phyloP scores from a whole-genome alignment of 1,139 yeast species.

The Yamadazyma conglobata region DNA sequence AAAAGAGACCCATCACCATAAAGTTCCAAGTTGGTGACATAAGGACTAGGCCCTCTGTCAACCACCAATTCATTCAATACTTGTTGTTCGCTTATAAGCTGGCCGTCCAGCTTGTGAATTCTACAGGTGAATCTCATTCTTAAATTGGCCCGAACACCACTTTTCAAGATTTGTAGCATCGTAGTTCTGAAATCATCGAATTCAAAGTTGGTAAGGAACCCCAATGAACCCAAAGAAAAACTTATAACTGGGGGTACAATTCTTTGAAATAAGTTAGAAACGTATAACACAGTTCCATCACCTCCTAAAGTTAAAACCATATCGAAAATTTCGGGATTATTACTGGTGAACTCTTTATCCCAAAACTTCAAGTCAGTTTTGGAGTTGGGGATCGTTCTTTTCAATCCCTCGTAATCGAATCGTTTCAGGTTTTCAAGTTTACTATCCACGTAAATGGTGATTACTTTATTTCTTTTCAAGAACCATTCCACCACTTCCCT shows the following conservation, averaged over 20 bases:
- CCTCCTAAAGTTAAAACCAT: slow-evolving; percentile 82
- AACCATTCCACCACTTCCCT: slow-evolving; percentile 80
- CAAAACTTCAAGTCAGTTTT: slow-evolving; percentile 55
- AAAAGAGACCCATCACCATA: slow-evolving; percentile 78
- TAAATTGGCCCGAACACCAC: slow-evolving; percentile 73
- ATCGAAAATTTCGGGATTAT: slow-evolving; percentile 63
- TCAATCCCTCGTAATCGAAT: slow-evolving; percentile 50
- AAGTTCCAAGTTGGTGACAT: slow-evolving; percentile 75
- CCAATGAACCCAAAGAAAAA: slow-evolving; percentile 76
- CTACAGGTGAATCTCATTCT: slow-evolving; percentile 81
- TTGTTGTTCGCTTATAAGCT: slow-evolving; percentile 66
- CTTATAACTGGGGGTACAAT: slow-evolving; percentile 88
- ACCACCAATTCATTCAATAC: slow-evolving; percentile 80
- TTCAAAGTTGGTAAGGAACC: slow-evolving; percentile 75
- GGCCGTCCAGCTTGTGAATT: slow-evolving; percentile 55
- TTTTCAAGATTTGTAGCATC: slow-evolving; percentile 53
- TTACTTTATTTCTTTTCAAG: slow-evolving; percentile 41
- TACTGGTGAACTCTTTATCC: slow-evolving; percentile 56
- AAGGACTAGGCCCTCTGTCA: slow-evolving; percentile 88
- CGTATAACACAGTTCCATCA: slow-evolving; percentile 84
- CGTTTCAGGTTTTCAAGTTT: slow-evolving; percentile 58
- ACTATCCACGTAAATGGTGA: slow-evolving; percentile 68
- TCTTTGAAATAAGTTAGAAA: slow-evolving; percentile 71
- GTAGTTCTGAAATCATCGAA: slow-evolving; percentile 65
- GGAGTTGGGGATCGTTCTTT: slow-evolving; percentile 40